These are phyloP conservation scores for Cutaneotrichosporon cyanovorans DNA, from an alignment of 1,284 basidiomycete genomes.

Conservation along the genomic window DNA sequence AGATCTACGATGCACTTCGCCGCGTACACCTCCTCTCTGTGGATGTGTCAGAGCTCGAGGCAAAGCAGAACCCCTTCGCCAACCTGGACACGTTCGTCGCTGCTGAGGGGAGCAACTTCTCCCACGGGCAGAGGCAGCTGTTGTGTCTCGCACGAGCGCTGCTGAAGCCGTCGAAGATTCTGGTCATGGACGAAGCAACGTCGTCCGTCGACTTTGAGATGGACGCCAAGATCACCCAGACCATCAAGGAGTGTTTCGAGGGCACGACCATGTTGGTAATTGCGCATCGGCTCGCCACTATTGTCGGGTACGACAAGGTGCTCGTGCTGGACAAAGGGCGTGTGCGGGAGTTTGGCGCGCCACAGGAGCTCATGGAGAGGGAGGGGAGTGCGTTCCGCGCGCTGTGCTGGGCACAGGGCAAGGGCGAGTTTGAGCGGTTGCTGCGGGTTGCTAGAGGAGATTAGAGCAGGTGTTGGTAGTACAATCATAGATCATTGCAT, in stretches of 20 bases:
- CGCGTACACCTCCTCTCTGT: constrained; percentile 51
- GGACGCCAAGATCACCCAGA: constrained; percentile 65
- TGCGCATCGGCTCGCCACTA: constrained; percentile 60
- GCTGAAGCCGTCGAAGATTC: constrained; percentile 61
- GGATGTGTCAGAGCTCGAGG: constrained; percentile 47
- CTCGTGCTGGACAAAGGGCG: constrained; percentile 64
- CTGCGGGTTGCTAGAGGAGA: constrained; percentile 1
- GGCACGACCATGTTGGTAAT: constrained; percentile 61
- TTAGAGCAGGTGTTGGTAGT: not conserved
- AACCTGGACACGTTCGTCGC: constrained; percentile 51
- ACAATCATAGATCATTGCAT: too few relatives aligned
- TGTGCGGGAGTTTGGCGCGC: constrained; percentile 42
- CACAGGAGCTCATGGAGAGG: constrained; percentile 26
- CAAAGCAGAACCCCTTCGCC: constrained; percentile 49
- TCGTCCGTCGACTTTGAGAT: constrained; percentile 78
- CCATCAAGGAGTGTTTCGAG: constrained; percentile 64
- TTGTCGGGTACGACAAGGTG: constrained; percentile 55
- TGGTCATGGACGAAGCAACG: constrained; percentile 56
- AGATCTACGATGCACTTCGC: constrained; percentile 52
- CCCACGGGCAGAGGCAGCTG: constrained; percentile 69
- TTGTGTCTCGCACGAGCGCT: constrained; percentile 65
- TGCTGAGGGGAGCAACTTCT: constrained; percentile 58
- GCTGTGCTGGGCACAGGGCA: constrained; percentile 40
- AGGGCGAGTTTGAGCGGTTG: constrained; percentile 36
- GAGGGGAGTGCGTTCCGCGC: constrained; percentile 27